Evolutionary conservation across 2,329 filamentous ascomycete species (phyloP), one percentile per base, ranked within the genome.

Genomic region (Botrytis hyacinthi): DNA sequence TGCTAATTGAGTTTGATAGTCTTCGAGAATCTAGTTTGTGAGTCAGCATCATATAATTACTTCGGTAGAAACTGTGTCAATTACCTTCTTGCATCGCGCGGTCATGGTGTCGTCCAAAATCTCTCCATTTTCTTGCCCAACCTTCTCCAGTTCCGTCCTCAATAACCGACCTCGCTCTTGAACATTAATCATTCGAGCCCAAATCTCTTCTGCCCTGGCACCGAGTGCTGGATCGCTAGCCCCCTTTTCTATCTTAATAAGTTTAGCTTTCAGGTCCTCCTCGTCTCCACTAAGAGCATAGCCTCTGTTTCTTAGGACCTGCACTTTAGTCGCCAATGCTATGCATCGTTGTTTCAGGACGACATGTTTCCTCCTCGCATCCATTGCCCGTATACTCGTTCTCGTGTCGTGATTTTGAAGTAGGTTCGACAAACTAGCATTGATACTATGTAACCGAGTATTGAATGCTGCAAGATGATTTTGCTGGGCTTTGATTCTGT

Each of bases 261-360:
- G 85, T 81, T 93, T 92, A 78, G 89, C 89, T 81, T 91, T 90
- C 63, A 97, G 82, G 76, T 92, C 91, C 79, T 97, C 93, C 82
- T 97, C 93, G 75, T 93, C 90, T 60, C 89, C 89, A 78, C 92
- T 92, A 76, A 97, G 85, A 3, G 93, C 91, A 80, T 95, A 97
- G 8, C 93, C 93, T 65, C 93, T 85, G 81, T 95, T 96, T 73
- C 93, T 87, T 80, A 96, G 83, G 46, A 95, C 90, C 82, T 97
- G 93, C 20, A 94, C 92, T 79, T 92, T 92, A 29, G 92, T 92
- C 7, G 93, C 93, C 67, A 97, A 86, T 20, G 90, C 89, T 72
- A 96, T 83, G 76, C 91, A 93, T 75, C 93, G 87, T 82, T 93
- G 90, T 76, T 91, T 90, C 73, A 95, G 87, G 62, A 91, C 88